Evolutionary conservation across 208 protist genomes (phyloP).

Genomic region (Acanthamoeba castellanii): DNA sequence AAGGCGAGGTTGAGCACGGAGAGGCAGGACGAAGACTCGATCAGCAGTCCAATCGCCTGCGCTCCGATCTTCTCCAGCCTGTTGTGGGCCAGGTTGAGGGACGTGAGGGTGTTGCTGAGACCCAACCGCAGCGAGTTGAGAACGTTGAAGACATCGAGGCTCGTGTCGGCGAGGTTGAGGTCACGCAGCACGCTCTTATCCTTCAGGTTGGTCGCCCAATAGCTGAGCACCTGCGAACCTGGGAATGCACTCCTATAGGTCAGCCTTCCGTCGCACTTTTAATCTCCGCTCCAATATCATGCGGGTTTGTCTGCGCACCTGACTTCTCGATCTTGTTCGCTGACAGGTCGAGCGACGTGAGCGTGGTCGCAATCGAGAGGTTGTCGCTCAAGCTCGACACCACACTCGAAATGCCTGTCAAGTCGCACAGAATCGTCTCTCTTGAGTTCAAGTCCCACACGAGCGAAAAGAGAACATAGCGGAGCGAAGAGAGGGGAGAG

Average conservation of each 20-base stretch:
- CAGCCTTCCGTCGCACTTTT: too few species aligned
- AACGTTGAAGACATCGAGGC: slow-evolving; percentile 53
- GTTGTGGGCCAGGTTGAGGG: slow-evolving; percentile 57
- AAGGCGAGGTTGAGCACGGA: slow-evolving; percentile 44
- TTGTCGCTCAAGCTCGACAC: slow-evolving; percentile 61
- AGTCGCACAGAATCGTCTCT: not conserved
- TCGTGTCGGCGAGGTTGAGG: slow-evolving; percentile 53
- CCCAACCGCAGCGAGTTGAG: slow-evolving; percentile 64
- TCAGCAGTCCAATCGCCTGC: slow-evolving; percentile 40
- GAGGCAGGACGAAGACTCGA: slow-evolving; percentile 14
- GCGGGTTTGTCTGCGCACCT: not conserved
- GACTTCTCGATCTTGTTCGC: slow-evolving; percentile 63
- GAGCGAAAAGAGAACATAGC: not conserved
- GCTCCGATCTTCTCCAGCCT: slow-evolving; percentile 65
- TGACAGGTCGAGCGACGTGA: slow-evolving; percentile 61
- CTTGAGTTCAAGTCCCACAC: too few species aligned
- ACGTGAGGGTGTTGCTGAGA: slow-evolving; percentile 17
- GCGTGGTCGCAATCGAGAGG: not conserved
- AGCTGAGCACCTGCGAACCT: slow-evolving; percentile 57
- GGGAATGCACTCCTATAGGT: not conserved
- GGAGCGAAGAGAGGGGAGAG: not conserved
- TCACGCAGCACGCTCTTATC: slow-evolving; percentile 41
- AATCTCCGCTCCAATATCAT: not conserved
- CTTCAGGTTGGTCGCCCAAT: slow-evolving; percentile 53
- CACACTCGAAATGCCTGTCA: slow-evolving; percentile 42